Evolutionary conservation across 2,329 filamentous ascomycete genomes (phyloP), one percentile per base, ranked within the genome.

Genomic region (Endothia cerciana): DNA sequence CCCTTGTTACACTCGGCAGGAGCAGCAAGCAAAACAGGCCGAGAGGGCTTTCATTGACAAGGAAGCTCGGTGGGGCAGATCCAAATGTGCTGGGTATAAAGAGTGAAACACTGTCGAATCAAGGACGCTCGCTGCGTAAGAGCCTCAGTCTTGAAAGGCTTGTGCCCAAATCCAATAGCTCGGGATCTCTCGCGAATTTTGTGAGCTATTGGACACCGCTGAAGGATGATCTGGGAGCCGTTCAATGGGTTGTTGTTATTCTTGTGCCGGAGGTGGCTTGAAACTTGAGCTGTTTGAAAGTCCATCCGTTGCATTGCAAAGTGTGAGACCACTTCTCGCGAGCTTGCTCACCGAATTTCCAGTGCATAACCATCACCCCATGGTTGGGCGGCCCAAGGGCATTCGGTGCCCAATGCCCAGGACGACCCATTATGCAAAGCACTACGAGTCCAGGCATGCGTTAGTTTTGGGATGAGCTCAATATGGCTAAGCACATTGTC

Each of bases 141-240:
- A 67, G 65, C 28, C 51, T 67, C n/a, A 67, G 65, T 28, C 22
- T 62, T 13, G 65, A 67, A 15, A 65, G 36, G 25, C 8, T 65
- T 7, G 62, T 30, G 2, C 53, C 62, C 11, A 41, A 17, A 3
- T 17, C 25, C 4, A 38, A 19, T 17, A 25, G 28, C 8, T 38
- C 28, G 6, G 62, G 30, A 0, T 45, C 43, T 0, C 15, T n/a
- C 3, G 62, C 47, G 30, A 47, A 62, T 17, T 67, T 19, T 30
- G 65, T 65, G 22, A 67, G 58, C n/a, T 62, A 65, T 41, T 67
- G 65, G 65, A 67, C 62, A 4, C 65, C 65, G 43, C 49, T 67
- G 38, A 64, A 61, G 40, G 58, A 67, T n/a, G 49, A 60, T 8
- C 3, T n/a, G 10, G 59, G 49, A 17, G 17, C n/a, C 2, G 40